Evolutionary conservation across 1,284 basidiomycete species (phyloP).

Genomic region (Ustilago sp.): DNA sequence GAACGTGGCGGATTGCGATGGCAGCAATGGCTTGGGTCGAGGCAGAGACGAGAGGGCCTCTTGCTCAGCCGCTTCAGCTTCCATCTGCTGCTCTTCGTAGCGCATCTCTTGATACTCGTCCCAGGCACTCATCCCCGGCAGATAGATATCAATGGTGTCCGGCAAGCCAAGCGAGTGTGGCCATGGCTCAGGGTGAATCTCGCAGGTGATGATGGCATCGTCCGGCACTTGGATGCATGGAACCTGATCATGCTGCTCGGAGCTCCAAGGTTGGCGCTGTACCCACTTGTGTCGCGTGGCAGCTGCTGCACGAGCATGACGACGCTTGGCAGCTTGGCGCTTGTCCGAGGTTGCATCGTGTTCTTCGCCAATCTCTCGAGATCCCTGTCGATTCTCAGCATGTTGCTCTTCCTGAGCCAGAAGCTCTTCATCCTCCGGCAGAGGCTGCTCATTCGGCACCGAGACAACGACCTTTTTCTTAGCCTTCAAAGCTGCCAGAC

Average conservation of each 20-base stretch:
- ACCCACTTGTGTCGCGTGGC: conserved; percentile 34
- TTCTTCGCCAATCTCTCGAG: background rate
- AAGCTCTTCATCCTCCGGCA: conserved; percentile 30
- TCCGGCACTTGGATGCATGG: conserved; percentile 20
- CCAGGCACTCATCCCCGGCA: conserved; percentile 63
- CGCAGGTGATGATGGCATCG: conserved; percentile 33
- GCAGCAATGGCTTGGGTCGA: conserved; percentile 13
- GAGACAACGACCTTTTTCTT: conserved; percentile 49
- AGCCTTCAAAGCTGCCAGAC: conserved; percentile 38
- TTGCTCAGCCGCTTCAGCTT: conserved; percentile 19
- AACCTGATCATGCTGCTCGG: conserved; percentile 13
- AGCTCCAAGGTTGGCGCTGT: conserved; percentile 20
- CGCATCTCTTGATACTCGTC: conserved; percentile 52
- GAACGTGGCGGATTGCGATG: conserved; percentile 14
- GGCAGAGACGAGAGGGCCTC: background rate
- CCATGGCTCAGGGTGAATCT: conserved; percentile 46
- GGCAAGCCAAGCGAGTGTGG: conserved; percentile 46
- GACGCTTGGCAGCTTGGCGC: conserved; percentile 7
- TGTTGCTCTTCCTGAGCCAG: conserved; percentile 16
- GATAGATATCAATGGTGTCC: conserved; percentile 63
- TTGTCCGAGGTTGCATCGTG: conserved; percentile 1
- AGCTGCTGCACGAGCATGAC: conserved; percentile 26
- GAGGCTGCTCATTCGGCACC: conserved; percentile 37
- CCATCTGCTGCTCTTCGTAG: conserved; percentile 40
- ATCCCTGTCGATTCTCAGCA: background rate